phyloP scores from a whole-genome alignment of 2,329 filamentous ascomycete species.

The Botryosphaeria dothidea region DNA sequence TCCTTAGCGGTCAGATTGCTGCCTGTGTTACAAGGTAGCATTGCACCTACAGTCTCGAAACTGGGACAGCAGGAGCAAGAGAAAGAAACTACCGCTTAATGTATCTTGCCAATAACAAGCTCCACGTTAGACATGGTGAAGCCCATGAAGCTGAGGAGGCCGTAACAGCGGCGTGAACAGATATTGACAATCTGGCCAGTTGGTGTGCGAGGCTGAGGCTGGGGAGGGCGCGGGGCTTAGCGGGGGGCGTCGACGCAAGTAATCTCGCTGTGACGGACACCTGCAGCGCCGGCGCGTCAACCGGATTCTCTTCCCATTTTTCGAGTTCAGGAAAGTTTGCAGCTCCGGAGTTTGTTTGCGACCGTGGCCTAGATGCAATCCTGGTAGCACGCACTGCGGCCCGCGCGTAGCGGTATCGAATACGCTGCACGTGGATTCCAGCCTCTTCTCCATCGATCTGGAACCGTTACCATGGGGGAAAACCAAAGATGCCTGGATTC shows the following conservation, averaged over 20 bases:
- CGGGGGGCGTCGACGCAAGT: not conserved
- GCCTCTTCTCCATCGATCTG: no score
- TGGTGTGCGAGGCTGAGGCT: not conserved
- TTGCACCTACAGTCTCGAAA: not conserved
- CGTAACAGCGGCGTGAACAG: not conserved
- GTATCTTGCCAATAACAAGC: no score
- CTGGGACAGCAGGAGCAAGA: not conserved
- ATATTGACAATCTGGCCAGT: not conserved
- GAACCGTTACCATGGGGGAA: no score
- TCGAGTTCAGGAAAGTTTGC: no score
- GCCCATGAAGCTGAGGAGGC: not conserved
- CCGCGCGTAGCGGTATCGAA: not conserved
- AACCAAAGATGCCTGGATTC: no score
- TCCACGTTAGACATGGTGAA: not conserved
- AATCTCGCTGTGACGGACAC: not conserved
- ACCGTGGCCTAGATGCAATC: not conserved
- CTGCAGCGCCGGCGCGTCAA: not conserved
- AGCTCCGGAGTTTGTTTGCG: not conserved
- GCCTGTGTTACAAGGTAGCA: not conserved
- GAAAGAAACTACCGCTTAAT: not conserved
- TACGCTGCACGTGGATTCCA: not conserved
- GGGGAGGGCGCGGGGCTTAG: not conserved
- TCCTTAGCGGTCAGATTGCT: slow-evolving; percentile 2
- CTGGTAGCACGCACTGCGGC: not conserved
- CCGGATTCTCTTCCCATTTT: no score